Evolutionary conservation across 2,329 filamentous ascomycete genomes (phyloP).

Genomic region (Cordyceps farinosa): DNA sequence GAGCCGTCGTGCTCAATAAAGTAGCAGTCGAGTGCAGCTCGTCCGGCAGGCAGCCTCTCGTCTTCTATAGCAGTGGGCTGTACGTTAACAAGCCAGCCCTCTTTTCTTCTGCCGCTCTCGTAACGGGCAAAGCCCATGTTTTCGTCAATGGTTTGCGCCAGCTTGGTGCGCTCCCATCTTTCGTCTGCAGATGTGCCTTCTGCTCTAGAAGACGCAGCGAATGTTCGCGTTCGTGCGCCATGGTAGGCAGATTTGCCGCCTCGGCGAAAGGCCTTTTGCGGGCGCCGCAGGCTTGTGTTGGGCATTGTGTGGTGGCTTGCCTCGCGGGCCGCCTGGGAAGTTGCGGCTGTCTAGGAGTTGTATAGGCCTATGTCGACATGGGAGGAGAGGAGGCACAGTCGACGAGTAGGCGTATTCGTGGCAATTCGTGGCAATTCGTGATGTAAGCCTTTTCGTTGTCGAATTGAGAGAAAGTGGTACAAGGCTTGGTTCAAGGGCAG

Average conservation of each 20-base stretch:
- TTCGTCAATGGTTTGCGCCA: constrained; percentile 90
- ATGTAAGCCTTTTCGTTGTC: background rate
- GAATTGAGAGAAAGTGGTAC: background rate
- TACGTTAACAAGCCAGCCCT: constrained; percentile 95
- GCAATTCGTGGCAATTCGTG: background rate
- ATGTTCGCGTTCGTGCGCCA: constrained; percentile 66
- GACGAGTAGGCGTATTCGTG: background rate
- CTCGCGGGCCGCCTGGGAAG: constrained; percentile 8
- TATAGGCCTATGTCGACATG: constrained; percentile 13
- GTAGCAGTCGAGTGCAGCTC: constrained; percentile 92
- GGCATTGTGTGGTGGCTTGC: constrained; percentile 45
- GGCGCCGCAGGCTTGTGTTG: constrained; percentile 56
- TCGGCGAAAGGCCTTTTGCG: constrained; percentile 64
- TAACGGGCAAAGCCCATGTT: constrained; percentile 90
- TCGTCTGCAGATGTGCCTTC: constrained; percentile 92
- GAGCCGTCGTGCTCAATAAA: constrained; percentile 87
- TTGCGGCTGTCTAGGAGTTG: constrained; percentile 5
- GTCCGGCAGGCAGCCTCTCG: constrained; percentile 75
- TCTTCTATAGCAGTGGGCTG: constrained; percentile 87
- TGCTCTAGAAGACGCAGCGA: constrained; percentile 71
- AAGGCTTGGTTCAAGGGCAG: background rate
- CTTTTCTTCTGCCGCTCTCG: constrained; percentile 75
- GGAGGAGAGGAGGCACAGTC: background rate
- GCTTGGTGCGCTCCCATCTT: constrained; percentile 77
- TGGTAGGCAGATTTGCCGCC: constrained; percentile 67